A percentile compares a stretch with the other conserved stretches of the same genome.
These are phyloP conservation scores for Penicillium samsonianum DNA, from an alignment of 495 filamentous ascomycete species.

Conservation along the genomic window DNA sequence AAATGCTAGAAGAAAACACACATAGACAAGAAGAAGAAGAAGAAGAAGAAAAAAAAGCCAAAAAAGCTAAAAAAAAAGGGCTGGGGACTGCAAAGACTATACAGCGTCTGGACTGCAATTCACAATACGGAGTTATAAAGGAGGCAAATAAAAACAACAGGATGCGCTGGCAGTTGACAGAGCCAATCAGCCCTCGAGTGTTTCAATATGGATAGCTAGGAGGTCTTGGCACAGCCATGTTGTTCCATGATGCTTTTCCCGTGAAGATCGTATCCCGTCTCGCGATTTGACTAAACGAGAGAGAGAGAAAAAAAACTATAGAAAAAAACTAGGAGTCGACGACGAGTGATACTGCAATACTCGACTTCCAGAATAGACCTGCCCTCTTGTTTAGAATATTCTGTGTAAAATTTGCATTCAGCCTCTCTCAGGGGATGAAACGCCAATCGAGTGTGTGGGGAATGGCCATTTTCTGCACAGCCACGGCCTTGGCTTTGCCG, in stretches of 20 bases:
- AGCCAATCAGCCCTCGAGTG: slow-evolving; percentile 24
- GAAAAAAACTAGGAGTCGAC: neutral
- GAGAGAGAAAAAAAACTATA: neutral
- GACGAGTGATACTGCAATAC: neutral
- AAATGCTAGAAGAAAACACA: neutral
- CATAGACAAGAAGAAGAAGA: neutral
- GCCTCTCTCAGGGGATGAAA: slow-evolving; percentile 17
- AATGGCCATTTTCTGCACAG: slow-evolving; percentile 21
- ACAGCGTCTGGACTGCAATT: neutral
- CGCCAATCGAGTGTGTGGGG: slow-evolving; percentile 13
- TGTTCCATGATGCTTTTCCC: neutral
- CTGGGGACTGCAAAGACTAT: neutral
- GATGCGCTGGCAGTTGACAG: slow-evolving; percentile 19
- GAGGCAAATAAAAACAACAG: slow-evolving; percentile 12
- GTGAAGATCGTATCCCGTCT: slow-evolving; percentile 5
- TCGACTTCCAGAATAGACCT: neutral
- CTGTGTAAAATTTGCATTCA: neutral
- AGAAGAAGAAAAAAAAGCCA: slow-evolving; percentile 1
- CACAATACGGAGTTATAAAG: slow-evolving; percentile 3
- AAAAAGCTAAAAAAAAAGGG: slow-evolving; percentile 8
- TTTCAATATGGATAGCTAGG: slow-evolving; percentile 7
- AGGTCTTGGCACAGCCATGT: slow-evolving; percentile 24
- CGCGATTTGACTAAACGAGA: neutral
- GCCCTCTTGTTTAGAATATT: neutral
- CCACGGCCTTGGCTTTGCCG: slow-evolving; percentile 22